A percentile compares a stretch with the other conserved stretches of the same genome.
phyloP scores from a whole-genome alignment of 306 rosid genomes.

The Casuarina equisetifolia region DNA sequence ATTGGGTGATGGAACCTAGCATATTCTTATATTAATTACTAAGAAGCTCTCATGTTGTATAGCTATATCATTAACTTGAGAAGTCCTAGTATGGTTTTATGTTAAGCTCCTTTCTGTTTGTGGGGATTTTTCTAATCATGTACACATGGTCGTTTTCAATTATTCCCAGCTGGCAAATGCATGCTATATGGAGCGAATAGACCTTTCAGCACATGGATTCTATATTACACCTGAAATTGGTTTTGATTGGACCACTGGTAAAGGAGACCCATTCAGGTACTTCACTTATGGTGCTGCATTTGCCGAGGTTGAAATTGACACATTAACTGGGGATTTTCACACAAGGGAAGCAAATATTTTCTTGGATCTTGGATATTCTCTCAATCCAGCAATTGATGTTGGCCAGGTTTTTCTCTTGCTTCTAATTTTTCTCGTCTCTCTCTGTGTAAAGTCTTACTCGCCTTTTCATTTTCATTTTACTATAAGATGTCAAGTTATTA shows the following conservation, averaged over 20 bases:
- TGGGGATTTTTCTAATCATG: constrained; percentile 19
- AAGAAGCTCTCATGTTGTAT: constrained; percentile 17
- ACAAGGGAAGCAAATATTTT: constrained; percentile 69
- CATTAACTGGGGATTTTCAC: constrained; percentile 93
- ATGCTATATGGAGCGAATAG: constrained; percentile 79
- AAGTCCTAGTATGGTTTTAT: constrained; percentile 9
- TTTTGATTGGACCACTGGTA: constrained; percentile 78
- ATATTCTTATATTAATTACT: constrained; percentile 17
- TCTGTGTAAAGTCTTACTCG: not conserved
- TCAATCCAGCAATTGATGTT: constrained; percentile 93
- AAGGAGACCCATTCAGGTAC: constrained; percentile 84
- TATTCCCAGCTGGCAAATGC: constrained; percentile 71
- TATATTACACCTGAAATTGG: constrained; percentile 78
- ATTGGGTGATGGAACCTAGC: not conserved
- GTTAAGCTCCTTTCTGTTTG: constrained; percentile 6
- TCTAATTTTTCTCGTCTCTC: not conserved
- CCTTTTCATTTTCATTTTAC: not conserved
- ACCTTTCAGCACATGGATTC: constrained; percentile 98
- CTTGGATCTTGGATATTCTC: constrained; percentile 85
- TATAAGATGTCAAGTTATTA: not conserved
- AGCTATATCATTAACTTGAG: constrained; percentile 9
- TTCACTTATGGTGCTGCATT: constrained; percentile 95
- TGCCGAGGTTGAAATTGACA: constrained; percentile 93
- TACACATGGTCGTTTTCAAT: constrained; percentile 26
- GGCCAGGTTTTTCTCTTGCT: constrained; percentile 60